These are phyloP conservation scores for Acacia acuminata DNA, from an alignment of 306 rosid species.

Conservation along the genomic window DNA sequence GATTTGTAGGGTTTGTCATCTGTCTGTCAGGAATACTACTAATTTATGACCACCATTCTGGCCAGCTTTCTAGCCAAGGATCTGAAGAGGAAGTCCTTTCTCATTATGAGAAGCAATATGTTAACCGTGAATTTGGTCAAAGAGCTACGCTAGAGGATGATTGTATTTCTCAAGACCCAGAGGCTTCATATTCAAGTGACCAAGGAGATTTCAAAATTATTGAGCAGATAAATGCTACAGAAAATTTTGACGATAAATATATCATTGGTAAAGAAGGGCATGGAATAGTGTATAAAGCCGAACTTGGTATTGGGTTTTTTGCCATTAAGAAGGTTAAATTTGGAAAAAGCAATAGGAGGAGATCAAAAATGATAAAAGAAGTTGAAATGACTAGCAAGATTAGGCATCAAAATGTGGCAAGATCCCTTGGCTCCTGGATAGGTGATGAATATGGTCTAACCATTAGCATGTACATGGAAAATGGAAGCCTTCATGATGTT, in stretches of 20 bases:
- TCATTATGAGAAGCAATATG: too few relatives aligned
- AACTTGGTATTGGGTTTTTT: neutral
- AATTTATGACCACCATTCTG: neutral
- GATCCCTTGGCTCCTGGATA: neutral
- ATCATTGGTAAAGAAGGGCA: neutral
- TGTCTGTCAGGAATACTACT: constrained; percentile 18
- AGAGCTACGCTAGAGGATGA: too few relatives aligned
- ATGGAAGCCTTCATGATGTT: neutral
- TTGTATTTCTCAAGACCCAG: too few relatives aligned
- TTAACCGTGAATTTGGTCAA: too few relatives aligned
- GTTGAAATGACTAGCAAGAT: neutral
- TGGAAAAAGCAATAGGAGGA: neutral
- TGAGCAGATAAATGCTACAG: neutral
- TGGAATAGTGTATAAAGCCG: neutral
- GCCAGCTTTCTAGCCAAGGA: neutral
- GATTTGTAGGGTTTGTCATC: constrained; percentile 39
- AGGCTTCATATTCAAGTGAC: too few relatives aligned
- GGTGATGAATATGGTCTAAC: neutral
- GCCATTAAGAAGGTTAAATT: neutral
- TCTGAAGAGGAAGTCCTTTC: too few relatives aligned
- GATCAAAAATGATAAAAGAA: neutral
- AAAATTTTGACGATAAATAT: neutral
- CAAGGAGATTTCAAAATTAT: too few relatives aligned
- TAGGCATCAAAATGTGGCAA: neutral
- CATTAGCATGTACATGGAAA: neutral